Evolutionary conservation across 2,329 filamentous ascomycete genomes (phyloP).

Genomic region (Venturiaceae sp.): DNA sequence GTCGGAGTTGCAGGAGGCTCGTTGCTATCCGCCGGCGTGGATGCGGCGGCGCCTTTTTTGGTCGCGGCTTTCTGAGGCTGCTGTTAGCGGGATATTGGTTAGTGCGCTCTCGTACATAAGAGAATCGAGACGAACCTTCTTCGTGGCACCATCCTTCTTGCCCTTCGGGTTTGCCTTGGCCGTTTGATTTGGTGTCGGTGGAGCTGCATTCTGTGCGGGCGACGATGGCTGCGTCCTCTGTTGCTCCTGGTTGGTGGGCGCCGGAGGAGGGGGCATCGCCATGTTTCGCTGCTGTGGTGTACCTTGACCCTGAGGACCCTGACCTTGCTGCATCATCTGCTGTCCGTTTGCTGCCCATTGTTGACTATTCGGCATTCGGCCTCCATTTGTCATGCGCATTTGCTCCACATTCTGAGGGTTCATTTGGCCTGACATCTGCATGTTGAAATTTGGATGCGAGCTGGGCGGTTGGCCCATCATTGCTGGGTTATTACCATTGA

Average conservation of each 20-base stretch:
- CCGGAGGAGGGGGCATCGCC: slow-evolving; percentile 42
- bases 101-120: slow-evolving; percentile 13
- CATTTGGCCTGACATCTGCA: slow-evolving; percentile 26
- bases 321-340: slow-evolving; percentile 41
- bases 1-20: slow-evolving; percentile 38
- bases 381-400: slow-evolving; percentile 21
- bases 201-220: slow-evolving; percentile 41
- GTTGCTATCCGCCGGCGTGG: slow-evolving; percentile 30
- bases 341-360: slow-evolving; percentile 28
- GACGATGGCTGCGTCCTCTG: slow-evolving; percentile 36
- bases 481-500: slow-evolving; percentile 36
- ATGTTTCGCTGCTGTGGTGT: slow-evolving; percentile 63
- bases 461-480: slow-evolving; percentile 55
- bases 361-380: slow-evolving; percentile 5
- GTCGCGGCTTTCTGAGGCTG: slow-evolving; percentile 29
- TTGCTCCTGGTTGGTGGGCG: slow-evolving; percentile 25
- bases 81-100: slow-evolving; percentile 18
- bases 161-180: slow-evolving; percentile 63
- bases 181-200: slow-evolving; percentile 64
- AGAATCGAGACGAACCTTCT: slow-evolving; percentile 11
- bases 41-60: slow-evolving; percentile 28
- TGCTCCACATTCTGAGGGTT: slow-evolving; percentile 48
- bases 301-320: slow-evolving; percentile 46
- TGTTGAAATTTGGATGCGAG: slow-evolving; percentile 54
- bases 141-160: slow-evolving; percentile 52